Base-by-base conservation (phyloP, 805 yeast genomes). In the Pichia kluyveri region DNA sequence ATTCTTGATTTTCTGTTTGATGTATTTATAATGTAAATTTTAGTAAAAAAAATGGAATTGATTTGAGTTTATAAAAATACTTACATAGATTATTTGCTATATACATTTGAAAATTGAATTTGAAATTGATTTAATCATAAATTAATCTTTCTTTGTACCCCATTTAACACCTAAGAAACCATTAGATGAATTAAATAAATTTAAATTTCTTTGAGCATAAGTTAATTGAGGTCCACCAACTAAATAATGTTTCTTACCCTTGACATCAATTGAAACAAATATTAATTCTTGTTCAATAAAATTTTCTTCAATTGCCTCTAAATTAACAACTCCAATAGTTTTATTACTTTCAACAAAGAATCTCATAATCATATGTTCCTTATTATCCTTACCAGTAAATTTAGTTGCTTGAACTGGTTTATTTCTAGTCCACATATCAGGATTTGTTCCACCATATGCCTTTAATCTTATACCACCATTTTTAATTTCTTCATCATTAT, bases 401-500 rank as follows among this genome's bases (percentile, higher is more conserved):
- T 82, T 72, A 48, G 86, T 76, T 14, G 93, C 79, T 43, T 80
- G 79, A 39, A 86, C 78, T 2, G 96, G 96, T 67, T 96, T 79
- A 60, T 86, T 86, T 69, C 96, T 78, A 8, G 88, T 84, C 91
- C 96, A 87, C 57, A 79, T 79, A 60, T 86, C 91, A 23, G 75
- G 71, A 1, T 79, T 66, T 10, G 55, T 61, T 56, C 85, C 95
- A 42, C 96, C 96, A 59, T 85, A 83, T 0, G 96, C 96, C 60
- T 83, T 84, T 45, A 90, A 69, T 59, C 86, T 76, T 18, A 64
- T 60, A 3, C 72, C 63, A 2, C 67, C 60, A 42, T 65, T 66
- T 17, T 69, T 57, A 52, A 82, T 73, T 30, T 76, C 75, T 15
- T 59, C 60, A 14, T 55, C 51, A 2, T 66, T 48, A 44, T 59